Base-by-base conservation (phyloP, 2,329 filamentous ascomycete genomes). In the Trichoderma sp. region DNA sequence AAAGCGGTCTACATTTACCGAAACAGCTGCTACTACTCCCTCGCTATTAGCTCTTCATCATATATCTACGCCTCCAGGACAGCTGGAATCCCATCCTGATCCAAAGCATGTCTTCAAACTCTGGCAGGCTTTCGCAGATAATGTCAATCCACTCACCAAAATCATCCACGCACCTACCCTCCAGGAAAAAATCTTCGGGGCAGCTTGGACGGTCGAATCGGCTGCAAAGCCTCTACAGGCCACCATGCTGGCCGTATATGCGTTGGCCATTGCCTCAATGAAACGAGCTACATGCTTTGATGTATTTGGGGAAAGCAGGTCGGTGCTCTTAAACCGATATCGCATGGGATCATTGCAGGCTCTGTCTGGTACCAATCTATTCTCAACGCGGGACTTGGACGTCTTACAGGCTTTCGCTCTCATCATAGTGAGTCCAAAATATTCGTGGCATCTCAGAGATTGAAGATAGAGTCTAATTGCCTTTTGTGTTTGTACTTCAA, bases 71-170 rank as follows among this genome's bases (percentile, higher is more conserved):
- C 1, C 61, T 45, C 50, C 27, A 9, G 35, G 5, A 7, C 61
- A 56, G 8, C 5, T 45, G 1, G 50, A 56, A 19, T 6, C 90
- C 74, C 88, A 90, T 71, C 91, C 91, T 0, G 81, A 87, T 6
- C 85, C 88, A 0, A 83, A 87, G 15, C 87, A 92, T 37, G 86
- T 91, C 32, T 89, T 92, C 72, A 84, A 84, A 59, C 82, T 94
- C 5, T 94, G 92, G 91, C 89, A 93, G 75, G 81, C 87, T 10
- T 93, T 90, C 71, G 80, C 93, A 5, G 88, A 92, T 56, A 88
- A 92, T 69, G 88, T 94, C 64, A 91, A 94, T 73, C 91, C 91
- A 0, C 76, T 93, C 54, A 86, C 88, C 71, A 94, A 93, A 75
- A 79, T 87, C 56, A 87, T 92, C 22, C 92, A 94, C 74, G 85